Conservation (phyloP, 768 basidiomycete genomes). For the Tylopilus intermedius region DNA sequence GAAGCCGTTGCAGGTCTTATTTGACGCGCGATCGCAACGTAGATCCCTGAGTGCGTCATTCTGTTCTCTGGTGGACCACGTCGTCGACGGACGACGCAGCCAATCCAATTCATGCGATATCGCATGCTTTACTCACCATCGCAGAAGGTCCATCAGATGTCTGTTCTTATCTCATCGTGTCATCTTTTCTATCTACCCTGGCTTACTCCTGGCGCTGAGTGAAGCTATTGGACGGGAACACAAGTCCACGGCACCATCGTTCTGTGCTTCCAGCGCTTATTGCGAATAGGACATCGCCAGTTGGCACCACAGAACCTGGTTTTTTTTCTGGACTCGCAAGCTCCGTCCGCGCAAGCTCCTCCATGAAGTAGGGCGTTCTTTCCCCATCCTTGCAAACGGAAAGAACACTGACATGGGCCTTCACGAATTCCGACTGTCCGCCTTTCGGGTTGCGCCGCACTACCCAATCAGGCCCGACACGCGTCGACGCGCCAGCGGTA, state of each 20-base stretch:
- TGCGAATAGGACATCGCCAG: background rate
- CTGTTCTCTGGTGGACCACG: background rate
- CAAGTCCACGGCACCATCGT: conserved; percentile 7
- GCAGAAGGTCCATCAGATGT: conserved; percentile 9
- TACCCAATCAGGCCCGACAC: background rate
- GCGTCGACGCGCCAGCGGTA: background rate
- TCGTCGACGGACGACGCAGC: background rate
- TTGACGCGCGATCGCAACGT: background rate
- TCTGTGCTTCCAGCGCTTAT: background rate
- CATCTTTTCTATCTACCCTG: conserved; percentile 4
- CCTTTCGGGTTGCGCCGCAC: background rate
- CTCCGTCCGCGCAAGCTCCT: background rate
- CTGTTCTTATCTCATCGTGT: conserved; percentile 20
- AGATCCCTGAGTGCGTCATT: background rate
- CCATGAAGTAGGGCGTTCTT: background rate
- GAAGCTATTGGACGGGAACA: conserved; percentile 2
- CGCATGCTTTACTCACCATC: conserved; percentile 24
- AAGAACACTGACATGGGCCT: background rate
- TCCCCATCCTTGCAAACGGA: background rate
- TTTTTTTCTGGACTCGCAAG: background rate
- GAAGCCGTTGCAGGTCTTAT: background rate
- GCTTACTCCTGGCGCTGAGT: conserved; percentile 6
- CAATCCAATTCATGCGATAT: conserved; percentile 13
- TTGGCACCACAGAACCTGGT: background rate
- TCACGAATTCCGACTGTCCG: conserved; percentile 1